Evolutionary conservation across 352 stramenopile genomes (phyloP).

Genomic region (Pelagophyceae sp.): DNA sequence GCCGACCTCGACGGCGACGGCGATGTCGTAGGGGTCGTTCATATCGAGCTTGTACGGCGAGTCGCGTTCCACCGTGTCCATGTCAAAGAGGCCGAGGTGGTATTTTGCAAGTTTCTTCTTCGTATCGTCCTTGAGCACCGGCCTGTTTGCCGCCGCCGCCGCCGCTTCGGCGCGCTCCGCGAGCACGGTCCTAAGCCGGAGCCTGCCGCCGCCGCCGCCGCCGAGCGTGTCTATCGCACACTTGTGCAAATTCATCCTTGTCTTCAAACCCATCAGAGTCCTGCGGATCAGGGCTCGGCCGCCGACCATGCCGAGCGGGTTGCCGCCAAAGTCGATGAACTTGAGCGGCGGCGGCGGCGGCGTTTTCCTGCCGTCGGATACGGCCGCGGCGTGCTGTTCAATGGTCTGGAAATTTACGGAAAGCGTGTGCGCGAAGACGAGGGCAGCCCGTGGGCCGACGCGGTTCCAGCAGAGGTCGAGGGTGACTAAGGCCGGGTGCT

Average conservation of each 20-base stretch:
- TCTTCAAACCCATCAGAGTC: neutral
- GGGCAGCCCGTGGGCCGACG: neutral
- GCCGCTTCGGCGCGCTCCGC: neutral
- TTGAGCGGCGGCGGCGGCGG: neutral
- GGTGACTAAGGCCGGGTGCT: neutral
- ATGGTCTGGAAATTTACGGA: too few species aligned
- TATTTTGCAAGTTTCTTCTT: neutral
- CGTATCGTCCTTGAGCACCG: neutral
- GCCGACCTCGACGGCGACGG: neutral
- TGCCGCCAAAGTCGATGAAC: neutral
- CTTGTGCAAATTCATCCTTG: neutral
- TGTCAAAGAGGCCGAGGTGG: neutral
- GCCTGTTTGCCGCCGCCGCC: neutral
- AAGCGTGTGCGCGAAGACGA: neutral
- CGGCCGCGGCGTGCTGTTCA: too few species aligned
- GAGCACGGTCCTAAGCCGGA: too few species aligned
- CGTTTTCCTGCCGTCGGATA: neutral
- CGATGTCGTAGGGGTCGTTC: neutral
- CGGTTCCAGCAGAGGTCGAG: conserved; percentile 2
- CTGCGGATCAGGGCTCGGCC: neutral
- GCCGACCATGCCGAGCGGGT: neutral
- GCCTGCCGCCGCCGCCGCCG: neutral
- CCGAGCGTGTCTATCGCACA: neutral
- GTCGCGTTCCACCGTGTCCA: conserved; percentile 1
- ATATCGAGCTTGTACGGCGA: neutral